A percentile compares a stretch with the other conserved stretches of the same genome.
These are phyloP conservation scores for Trichoderma brevicompactum DNA, from an alignment of 2,329 filamentous ascomycete genomes.

Conservation along the genomic window DNA sequence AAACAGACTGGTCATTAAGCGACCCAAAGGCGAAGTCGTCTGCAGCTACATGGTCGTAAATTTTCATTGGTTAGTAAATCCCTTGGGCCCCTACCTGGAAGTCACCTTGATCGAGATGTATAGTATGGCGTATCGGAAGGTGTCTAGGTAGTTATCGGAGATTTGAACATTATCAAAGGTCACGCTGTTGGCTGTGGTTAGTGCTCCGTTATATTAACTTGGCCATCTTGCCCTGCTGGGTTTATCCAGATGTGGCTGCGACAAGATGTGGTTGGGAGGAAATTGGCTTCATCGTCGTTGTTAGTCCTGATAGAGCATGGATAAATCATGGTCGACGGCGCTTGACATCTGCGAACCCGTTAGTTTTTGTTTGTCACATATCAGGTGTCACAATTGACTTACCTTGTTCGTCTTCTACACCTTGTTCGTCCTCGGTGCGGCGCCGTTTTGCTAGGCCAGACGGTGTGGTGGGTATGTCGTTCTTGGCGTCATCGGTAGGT, in stretches of 20 bases:
- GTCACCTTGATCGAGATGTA: background rate
- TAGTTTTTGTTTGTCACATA: conserved; percentile 11
- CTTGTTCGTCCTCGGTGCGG: conserved; percentile 31
- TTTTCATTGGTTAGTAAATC: conserved; percentile 12
- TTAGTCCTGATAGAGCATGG: conserved; percentile 12
- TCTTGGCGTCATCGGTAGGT: conserved; percentile 1
- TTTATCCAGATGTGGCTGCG: background rate
- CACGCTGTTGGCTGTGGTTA: conserved; percentile 25
- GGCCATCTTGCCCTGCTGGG: conserved; percentile 2
- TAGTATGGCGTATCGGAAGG: background rate
- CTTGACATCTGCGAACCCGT: conserved; percentile 31
- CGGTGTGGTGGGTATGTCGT: conserved; percentile 13
- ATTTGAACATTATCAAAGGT: background rate
- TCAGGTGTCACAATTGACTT: background rate
- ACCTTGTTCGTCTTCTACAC: conserved; percentile 31
- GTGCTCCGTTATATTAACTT: conserved; percentile 17
- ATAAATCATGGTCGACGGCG: conserved; percentile 31
- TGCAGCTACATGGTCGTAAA: conserved; percentile 13
- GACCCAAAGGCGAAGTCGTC: conserved; percentile 2
- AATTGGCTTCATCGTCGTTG: conserved; percentile 8
- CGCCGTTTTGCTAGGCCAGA: conserved; percentile 29
- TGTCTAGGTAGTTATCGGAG: background rate
- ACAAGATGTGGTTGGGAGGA: background rate
- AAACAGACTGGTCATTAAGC: background rate
- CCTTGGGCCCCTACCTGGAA: conserved; percentile 16